Evolutionary conservation across 495 filamentous ascomycete genomes (phyloP).

Genomic region (Penicillium roqueforti): DNA sequence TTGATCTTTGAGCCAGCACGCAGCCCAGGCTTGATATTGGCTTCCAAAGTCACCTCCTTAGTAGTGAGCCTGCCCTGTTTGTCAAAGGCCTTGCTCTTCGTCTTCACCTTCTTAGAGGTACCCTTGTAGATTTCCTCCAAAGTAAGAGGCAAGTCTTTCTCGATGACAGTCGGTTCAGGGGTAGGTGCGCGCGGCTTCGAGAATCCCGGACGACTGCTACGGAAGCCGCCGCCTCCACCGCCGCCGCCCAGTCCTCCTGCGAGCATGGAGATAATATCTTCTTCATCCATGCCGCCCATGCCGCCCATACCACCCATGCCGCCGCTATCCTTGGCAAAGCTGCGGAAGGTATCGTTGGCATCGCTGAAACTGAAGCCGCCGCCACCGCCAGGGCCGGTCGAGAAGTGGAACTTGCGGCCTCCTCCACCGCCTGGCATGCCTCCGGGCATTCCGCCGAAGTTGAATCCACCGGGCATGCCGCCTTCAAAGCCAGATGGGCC

Average conservation of each 20-base stretch:
- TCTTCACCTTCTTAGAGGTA: slow-evolving; percentile 90
- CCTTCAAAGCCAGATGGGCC: slow-evolving; percentile 50
- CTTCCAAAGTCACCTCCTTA: slow-evolving; percentile 85
- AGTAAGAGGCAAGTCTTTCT: slow-evolving; percentile 73
- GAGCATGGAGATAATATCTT: slow-evolving; percentile 50
- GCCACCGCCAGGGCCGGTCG: slow-evolving; percentile 51
- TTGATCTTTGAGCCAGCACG: slow-evolving; percentile 97
- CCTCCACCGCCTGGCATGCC: slow-evolving; percentile 49
- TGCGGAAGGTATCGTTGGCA: slow-evolving; percentile 77
- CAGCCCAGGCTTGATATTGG: slow-evolving; percentile 89
- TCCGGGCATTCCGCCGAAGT: slow-evolving; percentile 52
- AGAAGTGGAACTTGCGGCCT: slow-evolving; percentile 69
- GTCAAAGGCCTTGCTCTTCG: slow-evolving; percentile 94
- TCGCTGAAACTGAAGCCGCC: slow-evolving; percentile 74
- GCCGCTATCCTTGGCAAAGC: slow-evolving; percentile 59
- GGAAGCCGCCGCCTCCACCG: slow-evolving; percentile 17
- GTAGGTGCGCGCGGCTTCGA: slow-evolving; percentile 49
- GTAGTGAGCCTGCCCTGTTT: slow-evolving; percentile 72
- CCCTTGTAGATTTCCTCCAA: slow-evolving; percentile 86
- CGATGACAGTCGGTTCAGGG: slow-evolving; percentile 87
- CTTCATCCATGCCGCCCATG: slow-evolving; percentile 47
- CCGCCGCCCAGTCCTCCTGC: slow-evolving; percentile 42
- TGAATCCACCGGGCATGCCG: slow-evolving; percentile 54
- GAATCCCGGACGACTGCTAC: slow-evolving; percentile 39
- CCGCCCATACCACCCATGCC: slow-evolving; percentile 46